Conservation (phyloP, 108 stramenopile species). For the Skeletonema potamos region DNA sequence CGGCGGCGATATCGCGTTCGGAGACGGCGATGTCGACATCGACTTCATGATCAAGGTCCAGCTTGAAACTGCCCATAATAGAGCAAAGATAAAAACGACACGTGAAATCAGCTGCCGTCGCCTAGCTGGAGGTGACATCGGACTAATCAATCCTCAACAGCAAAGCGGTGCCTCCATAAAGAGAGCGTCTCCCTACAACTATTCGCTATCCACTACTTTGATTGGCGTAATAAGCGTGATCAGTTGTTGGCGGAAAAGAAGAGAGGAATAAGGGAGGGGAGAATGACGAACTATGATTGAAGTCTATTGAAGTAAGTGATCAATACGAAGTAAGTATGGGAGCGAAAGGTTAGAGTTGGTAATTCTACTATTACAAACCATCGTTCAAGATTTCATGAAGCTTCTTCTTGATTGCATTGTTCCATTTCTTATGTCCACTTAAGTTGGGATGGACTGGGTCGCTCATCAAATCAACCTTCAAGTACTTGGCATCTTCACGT, state of each 20-base stretch:
- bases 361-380: neutral
- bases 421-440: conserved; percentile 50
- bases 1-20: too few species aligned
- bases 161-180: too few species aligned
- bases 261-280: too few species aligned
- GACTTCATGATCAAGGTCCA: neutral
- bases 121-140: neutral
- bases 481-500: conserved; percentile 31
- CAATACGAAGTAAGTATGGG: too few species aligned
- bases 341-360: too few species aligned
- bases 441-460: conserved; percentile 48
- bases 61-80: neutral
- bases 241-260: too few species aligned
- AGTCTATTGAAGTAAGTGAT: too few species aligned
- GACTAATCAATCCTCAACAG: neutral
- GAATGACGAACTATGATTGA: too few species aligned
- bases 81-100: neutral
- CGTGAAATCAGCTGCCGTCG: neutral
- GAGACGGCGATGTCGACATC: neutral
- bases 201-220: too few species aligned
- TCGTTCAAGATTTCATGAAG: conserved; percentile 44
- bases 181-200: too few species aligned
- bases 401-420: conserved; percentile 43
- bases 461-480: conserved; percentile 36
- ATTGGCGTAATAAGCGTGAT: too few species aligned